Base-by-base conservation (phyloP, 192 early-diverging fungal species). In the Spizellomyces sp. region DNA sequence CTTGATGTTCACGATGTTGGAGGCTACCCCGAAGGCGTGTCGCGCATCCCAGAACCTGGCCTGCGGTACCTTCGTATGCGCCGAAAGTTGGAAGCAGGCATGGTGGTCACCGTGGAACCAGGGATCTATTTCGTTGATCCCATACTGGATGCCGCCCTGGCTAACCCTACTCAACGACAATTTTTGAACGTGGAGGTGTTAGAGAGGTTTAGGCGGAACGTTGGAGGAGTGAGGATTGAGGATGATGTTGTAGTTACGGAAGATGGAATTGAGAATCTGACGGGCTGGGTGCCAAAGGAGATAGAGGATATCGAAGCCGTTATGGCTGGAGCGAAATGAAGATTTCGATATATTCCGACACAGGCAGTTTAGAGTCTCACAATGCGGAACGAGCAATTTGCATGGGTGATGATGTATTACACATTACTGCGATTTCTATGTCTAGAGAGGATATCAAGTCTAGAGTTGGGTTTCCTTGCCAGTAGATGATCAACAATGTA, bases 211-310 rank as follows among this genome's bases (percentile, higher is more conserved):
- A 86, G 79, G 44, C 41, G 82, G 68, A 66, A 73, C 21, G 93
- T 96, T n/a, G 96, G 96, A 46, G 96, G 96, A 64, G 92, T 98
- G 45, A 86, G 94, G 54, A 94, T 98, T 60, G 96, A 98, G 71
- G 94, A 96, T 70, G 91, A 93, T 60, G 89, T 98, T 55, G 77
- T 93, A 60, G 87, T 98, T 43, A 90, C 87, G 14, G 87, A 92
- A 57, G 71, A 81, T 27, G 96, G 93, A 7, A 76, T 83, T 67
- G 86, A 92, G 14, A 95, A 95, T 77, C 84, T 98, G 70, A 95
- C 94, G n/a, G 76, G 69, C 10, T 84, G 81, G 42, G 89, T 87
- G 5, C 90, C 92, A 56, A 94, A 93, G 80, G 89, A 88, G 48
- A 82, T 90, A 48, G 78, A 65, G 12, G 90, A 92, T 19, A 79